These are phyloP conservation scores for Lunularia cruciata DNA, from an alignment of 225 moss, liverwort and hornwort genomes.

Conservation along the genomic window DNA sequence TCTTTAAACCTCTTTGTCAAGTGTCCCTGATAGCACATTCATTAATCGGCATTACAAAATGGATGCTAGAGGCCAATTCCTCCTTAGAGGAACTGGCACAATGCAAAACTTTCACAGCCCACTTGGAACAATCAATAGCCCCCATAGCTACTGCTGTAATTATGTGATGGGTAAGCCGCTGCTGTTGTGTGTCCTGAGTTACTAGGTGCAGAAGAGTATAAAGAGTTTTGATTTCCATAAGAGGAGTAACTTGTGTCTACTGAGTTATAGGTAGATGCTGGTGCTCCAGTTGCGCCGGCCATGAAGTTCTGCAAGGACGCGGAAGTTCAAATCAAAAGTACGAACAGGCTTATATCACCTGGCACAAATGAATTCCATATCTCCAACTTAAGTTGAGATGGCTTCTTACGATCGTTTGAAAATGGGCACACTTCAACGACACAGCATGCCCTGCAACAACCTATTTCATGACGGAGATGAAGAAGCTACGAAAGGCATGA, in stretches of 20 bases:
- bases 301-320: conserved; percentile 77
- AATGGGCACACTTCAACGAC: too few species aligned
- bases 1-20: conserved; percentile 8
- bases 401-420: too few species aligned
- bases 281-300: conserved; percentile 85
- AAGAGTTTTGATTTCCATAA: conserved; percentile 77
- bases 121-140: conserved; percentile 33
- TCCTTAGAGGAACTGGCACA: conserved; percentile 11
- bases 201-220: conserved; percentile 78
- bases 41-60: conserved; percentile 16
- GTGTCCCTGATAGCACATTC: conserved; percentile 17
- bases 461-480: too few species aligned
- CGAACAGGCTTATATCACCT: too few species aligned
- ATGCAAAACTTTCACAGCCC: conserved; percentile 12
- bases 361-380: too few species aligned
- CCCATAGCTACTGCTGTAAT: conserved; percentile 43
- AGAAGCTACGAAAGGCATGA: too few species aligned
- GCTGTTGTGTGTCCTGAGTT: conserved; percentile 70
- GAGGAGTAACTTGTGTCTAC: conserved; percentile 82
- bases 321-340: neutral
- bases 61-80: conserved; percentile 1
- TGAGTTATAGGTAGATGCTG: conserved; percentile 68
- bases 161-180: conserved; percentile 75
- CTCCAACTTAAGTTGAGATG: too few species aligned
- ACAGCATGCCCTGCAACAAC: too few species aligned